phyloP scores from a whole-genome alignment of 164 flowering plant species.

The Vitis rotundifolia region DNA sequence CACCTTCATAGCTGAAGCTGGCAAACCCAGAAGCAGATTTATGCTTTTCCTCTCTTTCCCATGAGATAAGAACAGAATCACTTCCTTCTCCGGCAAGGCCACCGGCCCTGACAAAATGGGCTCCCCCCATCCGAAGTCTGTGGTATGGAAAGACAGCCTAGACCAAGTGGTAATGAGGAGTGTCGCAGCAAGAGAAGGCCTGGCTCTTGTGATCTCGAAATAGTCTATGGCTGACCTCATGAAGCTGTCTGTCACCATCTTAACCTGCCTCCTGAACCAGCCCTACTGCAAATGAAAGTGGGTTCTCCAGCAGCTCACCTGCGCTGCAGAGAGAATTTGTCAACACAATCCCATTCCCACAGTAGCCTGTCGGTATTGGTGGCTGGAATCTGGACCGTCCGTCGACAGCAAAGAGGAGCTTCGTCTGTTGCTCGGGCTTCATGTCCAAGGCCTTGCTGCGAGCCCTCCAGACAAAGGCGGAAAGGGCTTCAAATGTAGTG shows the following conservation, averaged over 20 bases:
- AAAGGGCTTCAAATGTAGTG: constrained; percentile 83
- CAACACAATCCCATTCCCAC: constrained; percentile 84
- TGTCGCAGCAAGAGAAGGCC: constrained; percentile 78
- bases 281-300: constrained; percentile 54
- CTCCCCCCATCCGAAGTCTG: constrained; percentile 95
- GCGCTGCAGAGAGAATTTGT: constrained; percentile 64
- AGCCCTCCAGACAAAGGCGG: constrained; percentile 87
- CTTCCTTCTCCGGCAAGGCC: constrained; percentile 83
- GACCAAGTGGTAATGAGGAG: constrained; percentile 89
- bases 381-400: constrained; percentile 75
- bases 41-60: constrained; percentile 69
- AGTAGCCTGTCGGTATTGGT: constrained; percentile 69
- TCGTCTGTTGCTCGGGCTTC: constrained; percentile 73
- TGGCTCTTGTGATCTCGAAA: constrained; percentile 67
- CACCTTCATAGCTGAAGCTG: constrained; percentile 73
- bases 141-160: constrained; percentile 65
- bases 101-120: constrained; percentile 81
- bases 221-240: constrained; percentile 92
- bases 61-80: constrained; percentile 69
- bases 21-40: constrained; percentile 86
- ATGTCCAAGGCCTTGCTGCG: constrained; percentile 55
- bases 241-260: constrained; percentile 60
- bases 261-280: constrained; percentile 62
- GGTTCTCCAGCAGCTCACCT: constrained; percentile 59
- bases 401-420: constrained; percentile 93